Base-by-base conservation (phyloP, 306 rosid genomes). In the Astragalus glycyphyllos region DNA sequence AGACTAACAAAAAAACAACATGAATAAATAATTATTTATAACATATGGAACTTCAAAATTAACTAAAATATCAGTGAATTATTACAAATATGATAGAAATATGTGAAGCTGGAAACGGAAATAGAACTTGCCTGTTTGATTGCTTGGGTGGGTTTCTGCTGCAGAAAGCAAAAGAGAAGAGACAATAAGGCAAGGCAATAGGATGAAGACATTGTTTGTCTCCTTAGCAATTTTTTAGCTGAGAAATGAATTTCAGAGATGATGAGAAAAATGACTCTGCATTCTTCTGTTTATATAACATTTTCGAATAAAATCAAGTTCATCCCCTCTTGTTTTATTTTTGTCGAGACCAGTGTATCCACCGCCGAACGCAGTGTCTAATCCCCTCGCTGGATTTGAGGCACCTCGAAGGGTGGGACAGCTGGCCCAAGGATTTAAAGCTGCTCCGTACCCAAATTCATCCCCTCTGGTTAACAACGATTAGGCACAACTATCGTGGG, bases 51-150 rank as follows among this genome's bases (percentile, higher is more conserved):
- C 67, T 23, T 38, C 6, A 23, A 62, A 63, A 37, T 8, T 5
- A 67, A 37, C 12, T 5, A 67, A 62, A 35, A 70, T 1, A 20
- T 44, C 31, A 48, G 31, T 20, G n/a, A n/a, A n/a, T n/a, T n/a
- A n/a, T n/a, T 1, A 1, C 1, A 23, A 23, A 23, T 23, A 23
- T 23, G 29, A 2, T 54, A 11, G 47, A 20, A 14, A 53, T 11
- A 14, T 0, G 14, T 7, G 32, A 37, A 44, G 32, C 4, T 51
- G 34, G 59, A 57, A 49, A 9, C n/a, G 11, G 11, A 40, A 40
- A 7, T 40, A 38, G 48, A 68, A 20, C 68, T 60, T 71, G 45
- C 96, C 84, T 83, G 76, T 72, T 85, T 82, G 15, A 40, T 29
- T 47, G 86, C 90, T 35, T 64, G 44, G 1, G 73, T 20, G 1